Conservation (phyloP, 331 rosid genomes). For the Telfairia occidentalis region DNA sequence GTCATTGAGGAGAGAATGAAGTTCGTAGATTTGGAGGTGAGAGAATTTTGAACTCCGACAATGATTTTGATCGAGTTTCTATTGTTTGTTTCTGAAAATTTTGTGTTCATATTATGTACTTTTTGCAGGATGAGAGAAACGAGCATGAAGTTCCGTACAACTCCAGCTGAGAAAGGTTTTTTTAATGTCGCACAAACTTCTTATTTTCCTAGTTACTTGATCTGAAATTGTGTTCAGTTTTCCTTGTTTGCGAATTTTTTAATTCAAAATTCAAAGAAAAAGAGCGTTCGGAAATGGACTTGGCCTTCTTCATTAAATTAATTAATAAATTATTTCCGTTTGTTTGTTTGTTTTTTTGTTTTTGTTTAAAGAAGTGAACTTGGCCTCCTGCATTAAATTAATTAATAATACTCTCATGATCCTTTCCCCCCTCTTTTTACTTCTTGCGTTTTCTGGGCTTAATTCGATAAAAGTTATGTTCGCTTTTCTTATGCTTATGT, state of each 20-base stretch:
- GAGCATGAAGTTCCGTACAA: conserved; percentile 2
- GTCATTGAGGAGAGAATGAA: not conserved
- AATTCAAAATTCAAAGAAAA: conserved; percentile 23
- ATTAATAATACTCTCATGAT: too few relatives aligned
- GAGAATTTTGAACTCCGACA: not conserved
- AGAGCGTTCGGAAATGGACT: conserved; percentile 7
- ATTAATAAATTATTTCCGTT: conserved; percentile 23
- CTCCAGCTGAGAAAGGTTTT: conserved; percentile 41
- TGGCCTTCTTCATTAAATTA: not conserved
- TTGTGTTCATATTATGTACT: not conserved
- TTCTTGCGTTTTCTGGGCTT: too few relatives aligned
- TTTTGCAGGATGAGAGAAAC: conserved; percentile 6
- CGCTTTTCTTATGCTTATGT: too few relatives aligned
- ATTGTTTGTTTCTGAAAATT: not conserved
- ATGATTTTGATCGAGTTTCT: not conserved
- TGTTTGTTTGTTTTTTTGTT: too few relatives aligned
- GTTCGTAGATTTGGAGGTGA: conserved; percentile 13
- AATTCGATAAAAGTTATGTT: too few relatives aligned
- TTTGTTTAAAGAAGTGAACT: too few relatives aligned
- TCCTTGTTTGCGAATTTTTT: too few relatives aligned
- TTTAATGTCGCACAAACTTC: not conserved
- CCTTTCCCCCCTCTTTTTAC: too few relatives aligned
- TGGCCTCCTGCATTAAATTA: too few relatives aligned
- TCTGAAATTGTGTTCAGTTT: too few relatives aligned
- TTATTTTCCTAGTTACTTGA: not conserved